Evolutionary conservation across 2,329 filamentous ascomycete genomes (phyloP).

Genomic region (Aspergillus phoenicis): DNA sequence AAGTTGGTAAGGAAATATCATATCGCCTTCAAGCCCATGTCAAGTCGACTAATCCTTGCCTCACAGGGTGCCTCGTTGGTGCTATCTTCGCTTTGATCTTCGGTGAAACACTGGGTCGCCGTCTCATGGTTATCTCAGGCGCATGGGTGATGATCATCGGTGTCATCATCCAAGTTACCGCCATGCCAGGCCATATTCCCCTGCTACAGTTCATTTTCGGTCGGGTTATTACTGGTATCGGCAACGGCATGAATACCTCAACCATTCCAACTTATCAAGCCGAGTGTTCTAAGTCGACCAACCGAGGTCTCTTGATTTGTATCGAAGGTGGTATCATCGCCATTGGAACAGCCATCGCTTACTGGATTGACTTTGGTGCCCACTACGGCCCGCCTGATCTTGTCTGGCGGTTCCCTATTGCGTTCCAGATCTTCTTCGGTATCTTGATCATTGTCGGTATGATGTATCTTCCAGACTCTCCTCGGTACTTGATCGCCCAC

Average conservation of each 20-base stretch:
- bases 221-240: conserved; percentile 24
- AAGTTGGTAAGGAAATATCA: conserved; percentile 24
- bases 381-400: conserved; percentile 16
- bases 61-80: conserved; percentile 16
- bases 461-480: conserved; percentile 21
- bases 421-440: conserved; percentile 22
- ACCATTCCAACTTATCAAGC: conserved; percentile 26
- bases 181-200: conserved; percentile 16
- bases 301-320: conserved; percentile 23
- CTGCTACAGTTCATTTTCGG: conserved; percentile 25
- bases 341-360: conserved; percentile 21
- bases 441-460: conserved; percentile 24
- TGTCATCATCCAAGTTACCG: conserved; percentile 22
- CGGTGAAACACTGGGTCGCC: conserved; percentile 20
- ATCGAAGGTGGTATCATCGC: conserved; percentile 24
- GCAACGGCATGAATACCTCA: conserved; percentile 25
- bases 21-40: no score
- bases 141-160: conserved; percentile 22
- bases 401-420: conserved; percentile 24
- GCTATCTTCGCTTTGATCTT: conserved; percentile 21
- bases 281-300: conserved; percentile 22
- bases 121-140: conserved; percentile 19
- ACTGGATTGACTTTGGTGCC: conserved; percentile 25
- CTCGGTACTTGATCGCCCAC: conserved; percentile 22
- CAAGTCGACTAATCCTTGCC: not conserved